Percentiles rank a stretch among this genome's conserved stretches.
These are phyloP conservation scores for Microdochium trichocladiopsis DNA, from an alignment of 2,329 filamentous ascomycete species.

Conservation along the genomic window DNA sequence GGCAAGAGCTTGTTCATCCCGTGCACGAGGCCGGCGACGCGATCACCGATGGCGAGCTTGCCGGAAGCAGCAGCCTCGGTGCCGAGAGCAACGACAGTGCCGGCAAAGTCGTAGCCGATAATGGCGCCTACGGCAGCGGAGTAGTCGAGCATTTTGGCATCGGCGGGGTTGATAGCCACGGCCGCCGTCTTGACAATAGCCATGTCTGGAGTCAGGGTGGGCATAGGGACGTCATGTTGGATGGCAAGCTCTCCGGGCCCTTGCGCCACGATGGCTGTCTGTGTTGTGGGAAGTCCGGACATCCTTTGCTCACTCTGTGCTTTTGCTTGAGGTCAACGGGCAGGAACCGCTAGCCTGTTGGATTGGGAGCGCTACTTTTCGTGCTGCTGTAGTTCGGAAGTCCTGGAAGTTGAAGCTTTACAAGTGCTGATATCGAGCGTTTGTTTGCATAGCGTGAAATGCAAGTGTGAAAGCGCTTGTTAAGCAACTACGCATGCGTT, in stretches of 20 bases:
- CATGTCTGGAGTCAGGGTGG: conserved; percentile 3
- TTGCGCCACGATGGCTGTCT: conserved; percentile 6
- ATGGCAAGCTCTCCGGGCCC: conserved; percentile 5
- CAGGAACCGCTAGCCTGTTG: neutral
- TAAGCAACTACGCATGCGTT: no score
- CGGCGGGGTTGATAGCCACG: conserved; percentile 4
- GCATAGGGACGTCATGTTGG: conserved; percentile 5
- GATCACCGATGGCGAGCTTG: conserved; percentile 20
- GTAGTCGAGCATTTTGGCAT: conserved; percentile 4
- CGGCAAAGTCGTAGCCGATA: conserved; percentile 8
- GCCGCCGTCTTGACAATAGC: conserved; percentile 7
- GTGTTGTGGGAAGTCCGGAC: conserved; percentile 4
- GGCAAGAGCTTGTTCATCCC: conserved; percentile 20
- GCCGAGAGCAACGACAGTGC: conserved; percentile 1
- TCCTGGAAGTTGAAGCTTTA: no score
- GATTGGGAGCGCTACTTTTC: no score
- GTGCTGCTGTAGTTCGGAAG: no score
- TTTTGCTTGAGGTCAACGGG: no score
- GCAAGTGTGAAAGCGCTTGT: no score
- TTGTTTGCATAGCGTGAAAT: no score
- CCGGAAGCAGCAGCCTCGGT: conserved; percentile 5
- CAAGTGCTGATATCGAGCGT: no score
- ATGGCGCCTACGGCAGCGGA: conserved; percentile 1
- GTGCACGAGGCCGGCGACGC: conserved; percentile 25
- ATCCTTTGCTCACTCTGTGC: no score